phyloP scores from a whole-genome alignment of 2,329 filamentous ascomycete genomes.

The Metarhizium brunneum region DNA sequence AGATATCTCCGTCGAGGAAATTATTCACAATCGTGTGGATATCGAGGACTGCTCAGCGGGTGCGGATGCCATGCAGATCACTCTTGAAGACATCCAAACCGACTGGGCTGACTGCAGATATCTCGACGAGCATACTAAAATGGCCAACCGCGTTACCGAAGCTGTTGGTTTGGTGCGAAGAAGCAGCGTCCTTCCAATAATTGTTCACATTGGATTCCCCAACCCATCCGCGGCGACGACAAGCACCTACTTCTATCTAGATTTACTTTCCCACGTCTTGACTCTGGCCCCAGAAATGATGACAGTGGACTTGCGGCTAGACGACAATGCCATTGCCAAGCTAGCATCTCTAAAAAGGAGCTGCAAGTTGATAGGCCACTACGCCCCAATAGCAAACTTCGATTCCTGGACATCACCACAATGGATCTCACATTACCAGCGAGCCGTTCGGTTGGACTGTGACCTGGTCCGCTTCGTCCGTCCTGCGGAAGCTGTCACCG shows the following conservation, averaged over 20 bases:
- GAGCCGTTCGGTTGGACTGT: constrained; percentile 48
- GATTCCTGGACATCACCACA: constrained; percentile 46
- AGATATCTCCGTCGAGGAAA: constrained; percentile 46
- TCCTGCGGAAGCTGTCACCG: constrained; percentile 44
- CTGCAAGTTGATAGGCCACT: constrained; percentile 53
- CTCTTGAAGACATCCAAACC: constrained; percentile 32
- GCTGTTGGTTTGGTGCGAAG: constrained; percentile 52
- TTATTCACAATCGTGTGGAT: constrained; percentile 45
- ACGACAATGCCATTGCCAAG: constrained; percentile 38
- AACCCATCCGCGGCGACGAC: constrained; percentile 14
- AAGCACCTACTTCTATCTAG: constrained; percentile 34
- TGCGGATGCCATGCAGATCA: constrained; percentile 57
- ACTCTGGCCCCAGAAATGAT: constrained; percentile 54
- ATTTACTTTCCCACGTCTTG: constrained; percentile 49
- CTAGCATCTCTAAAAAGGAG: constrained; percentile 42
- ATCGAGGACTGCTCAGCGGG: constrained; percentile 58
- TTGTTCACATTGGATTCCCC: constrained; percentile 38
- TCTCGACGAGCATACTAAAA: constrained; percentile 14
- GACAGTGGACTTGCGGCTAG: constrained; percentile 51
- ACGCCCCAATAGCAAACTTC: constrained; percentile 29
- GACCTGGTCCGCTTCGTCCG: constrained; percentile 54
- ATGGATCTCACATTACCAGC: constrained; percentile 49
- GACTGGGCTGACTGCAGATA: constrained; percentile 10
- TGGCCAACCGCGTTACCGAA: constrained; percentile 44
- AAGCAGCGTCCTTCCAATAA: constrained; percentile 50